Conservation (phyloP, 495 filamentous ascomycete species). For the Chlorociboria aeruginascens region DNA sequence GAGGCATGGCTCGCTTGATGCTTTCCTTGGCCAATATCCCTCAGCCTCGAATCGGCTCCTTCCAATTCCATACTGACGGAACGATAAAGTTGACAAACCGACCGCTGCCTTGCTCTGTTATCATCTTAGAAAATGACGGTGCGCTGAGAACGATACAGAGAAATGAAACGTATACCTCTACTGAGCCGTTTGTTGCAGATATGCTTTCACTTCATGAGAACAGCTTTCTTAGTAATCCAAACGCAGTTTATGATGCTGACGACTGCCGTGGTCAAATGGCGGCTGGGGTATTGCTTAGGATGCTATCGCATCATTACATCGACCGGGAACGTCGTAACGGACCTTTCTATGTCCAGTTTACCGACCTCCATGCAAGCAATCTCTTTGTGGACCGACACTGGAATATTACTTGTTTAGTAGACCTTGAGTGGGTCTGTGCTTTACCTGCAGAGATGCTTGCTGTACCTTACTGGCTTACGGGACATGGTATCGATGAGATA, state of each 20-base stretch:
- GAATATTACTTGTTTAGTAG: slow-evolving; percentile 24
- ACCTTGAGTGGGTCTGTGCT: slow-evolving; percentile 30
- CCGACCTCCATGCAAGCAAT: slow-evolving; percentile 23
- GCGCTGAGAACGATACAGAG: slow-evolving; percentile 25
- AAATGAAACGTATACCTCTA: slow-evolving; percentile 21
- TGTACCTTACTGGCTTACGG: slow-evolving; percentile 26
- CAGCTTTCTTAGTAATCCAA: slow-evolving; percentile 25
- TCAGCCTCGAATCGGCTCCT: slow-evolving; percentile 22
- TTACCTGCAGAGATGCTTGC: slow-evolving; percentile 24
- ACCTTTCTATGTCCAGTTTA: slow-evolving; percentile 11
- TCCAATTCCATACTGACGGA: slow-evolving; percentile 18
- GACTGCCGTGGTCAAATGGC: slow-evolving; percentile 23
- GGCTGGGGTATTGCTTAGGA: slow-evolving; percentile 21
- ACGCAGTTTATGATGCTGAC: slow-evolving; percentile 19
- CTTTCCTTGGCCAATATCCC: slow-evolving; percentile 16
- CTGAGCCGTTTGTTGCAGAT: slow-evolving; percentile 25
- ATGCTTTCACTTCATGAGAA: slow-evolving; percentile 24
- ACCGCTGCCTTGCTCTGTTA: slow-evolving; percentile 19
- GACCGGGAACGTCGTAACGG: slow-evolving; percentile 15
- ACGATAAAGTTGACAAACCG: too few relatives aligned
- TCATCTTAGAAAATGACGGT: slow-evolving; percentile 25
- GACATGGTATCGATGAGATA: slow-evolving; percentile 19
- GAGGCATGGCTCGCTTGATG: slow-evolving; percentile 18
- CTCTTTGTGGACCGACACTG: slow-evolving; percentile 25
- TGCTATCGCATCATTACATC: slow-evolving; percentile 20